Evolutionary conservation across 1,284 basidiomycete genomes (phyloP).

Genomic region (Apiotrichum laibachii): DNA sequence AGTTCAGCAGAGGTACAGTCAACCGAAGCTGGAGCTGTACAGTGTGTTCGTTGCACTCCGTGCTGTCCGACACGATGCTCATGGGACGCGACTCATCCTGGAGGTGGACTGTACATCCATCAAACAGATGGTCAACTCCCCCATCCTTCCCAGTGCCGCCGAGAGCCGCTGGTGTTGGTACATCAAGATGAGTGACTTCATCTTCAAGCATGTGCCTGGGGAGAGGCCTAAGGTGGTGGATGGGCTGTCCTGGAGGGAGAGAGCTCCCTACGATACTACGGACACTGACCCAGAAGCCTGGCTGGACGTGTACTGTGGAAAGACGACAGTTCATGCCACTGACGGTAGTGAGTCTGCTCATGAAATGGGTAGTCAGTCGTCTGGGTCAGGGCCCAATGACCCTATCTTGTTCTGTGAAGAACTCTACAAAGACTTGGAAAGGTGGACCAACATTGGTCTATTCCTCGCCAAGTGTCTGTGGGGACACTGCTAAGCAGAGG

Average conservation of each 20-base stretch:
- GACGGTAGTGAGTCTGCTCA: too few species aligned
- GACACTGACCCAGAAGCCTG: constrained; percentile 7
- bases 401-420: background rate
- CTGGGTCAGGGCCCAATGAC: too few species aligned
- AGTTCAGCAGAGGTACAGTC: constrained; percentile 14
- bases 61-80: background rate
- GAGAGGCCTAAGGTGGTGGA: constrained; percentile 3
- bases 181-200: constrained; percentile 12
- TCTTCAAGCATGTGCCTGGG: constrained; percentile 4
- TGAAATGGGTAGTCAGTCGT: too few species aligned
- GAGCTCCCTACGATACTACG: background rate
- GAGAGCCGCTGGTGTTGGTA: constrained; percentile 16
- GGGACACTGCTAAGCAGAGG: too few species aligned
- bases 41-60: constrained; percentile 8
- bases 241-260: background rate
- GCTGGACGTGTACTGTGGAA: constrained; percentile 4
- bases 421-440: background rate
- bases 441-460: background rate
- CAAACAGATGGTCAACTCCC: constrained; percentile 14
- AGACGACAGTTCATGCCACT: too few species aligned
- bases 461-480: too few species aligned
- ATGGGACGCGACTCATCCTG: constrained; percentile 8
- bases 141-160: constrained; percentile 5
- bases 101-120: constrained; percentile 11
- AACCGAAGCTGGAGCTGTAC: constrained; percentile 15